phyloP scores from a whole-genome alignment of 768 basidiomycete species.

The Thelephora aurantiotincta region DNA sequence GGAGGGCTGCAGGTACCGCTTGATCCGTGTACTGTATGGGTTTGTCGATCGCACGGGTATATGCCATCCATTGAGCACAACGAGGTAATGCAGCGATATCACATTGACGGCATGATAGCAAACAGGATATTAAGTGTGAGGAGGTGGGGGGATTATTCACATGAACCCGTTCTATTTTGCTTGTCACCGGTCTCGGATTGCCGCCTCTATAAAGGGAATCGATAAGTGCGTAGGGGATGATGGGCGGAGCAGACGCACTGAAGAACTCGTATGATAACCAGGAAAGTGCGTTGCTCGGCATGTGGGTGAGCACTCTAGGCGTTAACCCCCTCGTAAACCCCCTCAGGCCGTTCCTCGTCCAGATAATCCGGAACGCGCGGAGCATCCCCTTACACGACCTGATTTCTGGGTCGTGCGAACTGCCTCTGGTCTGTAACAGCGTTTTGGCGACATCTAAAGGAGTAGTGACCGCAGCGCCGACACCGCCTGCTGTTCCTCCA shows the following conservation, averaged over 20 bases:
- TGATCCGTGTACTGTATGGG: slow-evolving; percentile 4
- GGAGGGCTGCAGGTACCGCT: slow-evolving; percentile 52
- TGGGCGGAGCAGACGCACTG: slow-evolving; percentile 44
- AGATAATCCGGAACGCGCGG: slow-evolving; percentile 83
- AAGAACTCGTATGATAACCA: slow-evolving; percentile 99
- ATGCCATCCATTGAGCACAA: too few relatives aligned
- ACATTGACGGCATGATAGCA: background rate
- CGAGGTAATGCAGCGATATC: background rate
- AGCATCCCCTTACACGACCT: slow-evolving; percentile 70
- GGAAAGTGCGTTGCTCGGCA: slow-evolving; percentile 94
- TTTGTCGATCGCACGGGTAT: background rate
- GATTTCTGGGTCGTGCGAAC: slow-evolving; percentile 76
- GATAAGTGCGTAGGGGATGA: background rate
- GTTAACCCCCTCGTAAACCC: slow-evolving; percentile 83
- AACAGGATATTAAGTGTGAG: background rate
- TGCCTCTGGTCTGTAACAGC: slow-evolving; percentile 87
- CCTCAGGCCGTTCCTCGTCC: slow-evolving; percentile 68
- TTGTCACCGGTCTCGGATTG: slow-evolving; percentile 10
- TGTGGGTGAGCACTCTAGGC: slow-evolving; percentile 85
- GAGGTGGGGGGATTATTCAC: background rate
- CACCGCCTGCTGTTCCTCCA: slow-evolving; percentile 84
- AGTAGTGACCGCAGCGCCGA: slow-evolving; percentile 91
- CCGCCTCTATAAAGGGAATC: slow-evolving; percentile 11
- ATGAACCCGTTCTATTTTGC: too few relatives aligned
- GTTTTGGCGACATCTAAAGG: slow-evolving; percentile 98